Evolutionary conservation across 1,284 basidiomycete genomes (phyloP), one percentile per base, ranked within the genome.

Genomic region (Dichomitus squalens): DNA sequence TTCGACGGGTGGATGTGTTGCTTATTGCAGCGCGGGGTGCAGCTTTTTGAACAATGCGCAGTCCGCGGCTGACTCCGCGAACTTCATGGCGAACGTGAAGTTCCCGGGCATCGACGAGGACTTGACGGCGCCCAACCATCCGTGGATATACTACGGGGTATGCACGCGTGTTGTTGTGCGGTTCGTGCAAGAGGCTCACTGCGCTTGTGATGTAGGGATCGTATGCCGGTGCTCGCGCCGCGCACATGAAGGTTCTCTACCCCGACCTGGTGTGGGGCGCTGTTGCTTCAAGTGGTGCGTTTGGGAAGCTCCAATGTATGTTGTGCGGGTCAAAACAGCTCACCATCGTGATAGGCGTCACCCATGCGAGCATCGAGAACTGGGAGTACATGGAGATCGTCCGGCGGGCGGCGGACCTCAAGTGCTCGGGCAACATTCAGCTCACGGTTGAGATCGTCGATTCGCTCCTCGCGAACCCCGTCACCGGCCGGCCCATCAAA

Each of bases 111-210:
- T 96, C 25, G 76, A 86, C 4, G 84, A 90, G 57, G 81, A 89
- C 60, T 67, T 93, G 55, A 87, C 87, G 2, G 83, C 87, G 4
- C 85, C 82, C 3, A 78, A 73, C 31, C 88, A 89, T 0, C 92
- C 93, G 1, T 96, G 95, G 91, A 93, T 98, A 62, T 96, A 96
- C 73, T 97, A 97, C 67, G 96, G 96, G 27, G 93, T 88, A 72
- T n/a, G 77, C 68, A 21, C 40, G 12, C 49, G 12, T 39, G 27
- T 7, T 39, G 4, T 31, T 27, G 1, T 34, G 8, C 20, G 25
- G 12, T 33, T 14, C 25, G 7, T 20, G n/a, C 7, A 33, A 23
- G 29, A 25, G 8, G 16, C 27, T 57, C 34, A 40, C 49, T 18
- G 27, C 16, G n/a, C 20, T 39, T 21, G 6, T 21, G 44, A 49